These are phyloP conservation scores for Pseudonitzschia multiseries DNA, from an alignment of 108 stramenopile species.

Conservation along the genomic window DNA sequence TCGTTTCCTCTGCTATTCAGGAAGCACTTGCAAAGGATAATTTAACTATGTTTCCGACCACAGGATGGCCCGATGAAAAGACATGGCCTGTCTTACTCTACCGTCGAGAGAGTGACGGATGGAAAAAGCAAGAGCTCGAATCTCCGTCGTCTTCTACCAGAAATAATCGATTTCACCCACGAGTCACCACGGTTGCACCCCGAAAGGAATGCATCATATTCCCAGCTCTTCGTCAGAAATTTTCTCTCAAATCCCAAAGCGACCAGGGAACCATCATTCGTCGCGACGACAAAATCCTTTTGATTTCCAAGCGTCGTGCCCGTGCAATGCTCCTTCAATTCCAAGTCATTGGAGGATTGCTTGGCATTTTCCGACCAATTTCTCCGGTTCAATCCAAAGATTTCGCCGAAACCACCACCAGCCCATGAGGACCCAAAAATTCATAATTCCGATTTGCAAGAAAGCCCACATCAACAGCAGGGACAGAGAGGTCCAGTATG, in stretches of 20 bases:
- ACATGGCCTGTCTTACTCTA: slow-evolving; percentile 20
- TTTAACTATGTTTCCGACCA: background rate
- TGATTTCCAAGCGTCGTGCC: slow-evolving; percentile 29
- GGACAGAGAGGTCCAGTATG: background rate
- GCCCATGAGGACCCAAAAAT: background rate
- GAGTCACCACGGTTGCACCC: background rate
- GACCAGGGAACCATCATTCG: slow-evolving; percentile 34
- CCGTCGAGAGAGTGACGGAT: slow-evolving; percentile 14
- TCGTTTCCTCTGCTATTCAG: background rate
- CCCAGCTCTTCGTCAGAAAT: slow-evolving; percentile 35
- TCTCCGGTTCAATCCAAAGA: slow-evolving; percentile 27
- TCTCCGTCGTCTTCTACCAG: slow-evolving; percentile 3
- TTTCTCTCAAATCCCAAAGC: slow-evolving; percentile 18
- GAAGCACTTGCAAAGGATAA: background rate
- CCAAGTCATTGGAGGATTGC: slow-evolving; percentile 34
- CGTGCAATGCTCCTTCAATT: slow-evolving; percentile 46
- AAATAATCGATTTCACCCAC: background rate
- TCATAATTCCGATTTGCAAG: background rate
- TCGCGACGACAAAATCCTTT: slow-evolving; percentile 31
- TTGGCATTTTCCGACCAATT: slow-evolving; percentile 42
- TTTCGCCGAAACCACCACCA: background rate
- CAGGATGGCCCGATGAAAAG: background rate
- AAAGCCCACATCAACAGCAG: background rate
- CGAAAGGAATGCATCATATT: slow-evolving; percentile 28
- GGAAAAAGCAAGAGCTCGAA: slow-evolving; percentile 12